Percentiles rank a stretch among this genome's conserved stretches.
These are phyloP conservation scores for Umbellularia californica DNA, from an alignment of 164 flowering plant species.

Conservation along the genomic window DNA sequence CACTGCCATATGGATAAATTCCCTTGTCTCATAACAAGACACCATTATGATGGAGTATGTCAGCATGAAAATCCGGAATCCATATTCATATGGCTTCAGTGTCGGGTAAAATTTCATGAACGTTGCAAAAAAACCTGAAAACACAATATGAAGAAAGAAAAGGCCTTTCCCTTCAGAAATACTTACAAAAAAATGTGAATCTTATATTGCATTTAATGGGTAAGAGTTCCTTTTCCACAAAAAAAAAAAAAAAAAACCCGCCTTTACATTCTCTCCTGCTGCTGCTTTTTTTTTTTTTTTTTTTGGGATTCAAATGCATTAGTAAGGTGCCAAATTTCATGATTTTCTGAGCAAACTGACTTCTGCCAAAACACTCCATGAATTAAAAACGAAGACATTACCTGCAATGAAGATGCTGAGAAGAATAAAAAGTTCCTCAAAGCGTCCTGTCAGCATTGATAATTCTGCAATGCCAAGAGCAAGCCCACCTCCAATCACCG, in stretches of 20 bases:
- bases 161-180: background rate
- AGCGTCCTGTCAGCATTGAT: conserved; percentile 34
- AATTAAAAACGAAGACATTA: conserved; percentile 4
- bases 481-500: conserved; percentile 80
- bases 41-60: conserved; percentile 76
- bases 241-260: too few species aligned
- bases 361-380: background rate
- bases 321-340: background rate
- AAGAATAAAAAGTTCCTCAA: conserved; percentile 47
- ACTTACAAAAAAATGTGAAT: background rate
- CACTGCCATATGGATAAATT: conserved; percentile 62
- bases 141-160: background rate
- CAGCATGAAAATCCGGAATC: conserved; percentile 80
- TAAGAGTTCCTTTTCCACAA: background rate
- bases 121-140: conserved; percentile 51
- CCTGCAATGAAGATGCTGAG: conserved; percentile 68
- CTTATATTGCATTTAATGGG: too few species aligned
- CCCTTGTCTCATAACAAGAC: conserved; percentile 51
- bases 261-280: too few species aligned
- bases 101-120: conserved; percentile 62
- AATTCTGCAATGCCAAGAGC: conserved; percentile 64
- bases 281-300: too few species aligned
- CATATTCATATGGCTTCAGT: conserved; percentile 89
- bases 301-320: background rate
- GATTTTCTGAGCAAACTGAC: background rate